phyloP scores from a whole-genome alignment of 2,329 filamentous ascomycete species.

The Neofusicoccum ribis region DNA sequence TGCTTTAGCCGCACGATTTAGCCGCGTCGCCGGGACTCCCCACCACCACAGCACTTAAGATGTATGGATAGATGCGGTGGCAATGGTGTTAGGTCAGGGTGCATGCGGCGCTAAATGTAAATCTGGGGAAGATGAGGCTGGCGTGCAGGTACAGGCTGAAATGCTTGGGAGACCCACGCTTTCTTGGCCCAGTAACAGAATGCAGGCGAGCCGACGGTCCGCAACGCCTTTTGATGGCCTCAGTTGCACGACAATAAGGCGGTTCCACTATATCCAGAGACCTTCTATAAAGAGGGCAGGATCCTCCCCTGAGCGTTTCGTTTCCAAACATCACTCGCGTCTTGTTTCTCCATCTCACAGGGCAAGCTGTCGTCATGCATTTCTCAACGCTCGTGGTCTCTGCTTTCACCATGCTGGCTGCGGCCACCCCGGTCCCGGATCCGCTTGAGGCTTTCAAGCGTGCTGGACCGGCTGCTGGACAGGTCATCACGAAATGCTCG shows the following conservation, averaged over 20 bases:
- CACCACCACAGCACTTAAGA: neutral
- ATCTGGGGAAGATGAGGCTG: slow-evolving; percentile 10
- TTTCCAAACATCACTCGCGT: neutral
- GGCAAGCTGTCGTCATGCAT: neutral
- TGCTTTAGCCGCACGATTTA: too few species aligned
- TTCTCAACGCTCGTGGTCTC: neutral
- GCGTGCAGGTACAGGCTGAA: slow-evolving; percentile 8
- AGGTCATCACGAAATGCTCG: slow-evolving; percentile 33
- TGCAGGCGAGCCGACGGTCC: slow-evolving; percentile 8
- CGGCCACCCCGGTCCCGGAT: slow-evolving; percentile 13
- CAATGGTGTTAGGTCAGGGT: neutral
- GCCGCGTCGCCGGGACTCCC: too few species aligned
- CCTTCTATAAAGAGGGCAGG: neutral
- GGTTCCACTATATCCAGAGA: neutral
- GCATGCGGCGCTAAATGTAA: neutral
- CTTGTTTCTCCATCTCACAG: neutral
- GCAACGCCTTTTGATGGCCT: neutral
- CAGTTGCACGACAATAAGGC: neutral
- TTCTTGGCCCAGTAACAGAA: neutral
- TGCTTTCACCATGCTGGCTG: neutral
- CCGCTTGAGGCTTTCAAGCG: slow-evolving; percentile 28
- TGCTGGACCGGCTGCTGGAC: slow-evolving; percentile 30
- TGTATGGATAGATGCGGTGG: neutral
- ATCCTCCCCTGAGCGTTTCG: neutral
- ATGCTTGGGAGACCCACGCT: neutral